These are phyloP conservation scores for Cupressus sempervirens DNA, from an alignment of 75 land plant species.

Conservation along the genomic window DNA sequence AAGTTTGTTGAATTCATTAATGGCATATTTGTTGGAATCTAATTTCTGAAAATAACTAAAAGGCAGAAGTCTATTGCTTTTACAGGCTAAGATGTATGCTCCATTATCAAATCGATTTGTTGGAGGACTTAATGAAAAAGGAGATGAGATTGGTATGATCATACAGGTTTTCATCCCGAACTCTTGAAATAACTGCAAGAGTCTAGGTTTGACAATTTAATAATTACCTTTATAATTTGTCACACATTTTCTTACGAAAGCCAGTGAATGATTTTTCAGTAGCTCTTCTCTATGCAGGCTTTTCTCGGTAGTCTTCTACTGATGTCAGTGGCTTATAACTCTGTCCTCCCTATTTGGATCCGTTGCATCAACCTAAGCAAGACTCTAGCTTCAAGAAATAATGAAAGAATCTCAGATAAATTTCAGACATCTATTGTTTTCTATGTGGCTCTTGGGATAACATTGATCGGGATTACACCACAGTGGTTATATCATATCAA, in stretches of 20 bases:
- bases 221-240: neutral
- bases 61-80: constrained; percentile 18
- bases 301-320: constrained; percentile 46
- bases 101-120: neutral
- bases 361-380: neutral
- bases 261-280: neutral
- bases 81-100: constrained; percentile 11
- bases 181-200: neutral
- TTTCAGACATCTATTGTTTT: constrained; percentile 38
- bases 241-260: neutral
- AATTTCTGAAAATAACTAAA: constrained; percentile 11
- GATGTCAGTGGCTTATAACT: constrained; percentile 40
- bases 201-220: neutral
- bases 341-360: constrained; percentile 16
- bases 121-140: constrained; percentile 13
- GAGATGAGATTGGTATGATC: constrained; percentile 49
- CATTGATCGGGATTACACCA: constrained; percentile 28
- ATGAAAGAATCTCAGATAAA: constrained; percentile 4
- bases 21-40: neutral
- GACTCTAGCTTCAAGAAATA: constrained; percentile 6
- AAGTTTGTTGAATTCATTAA: neutral
- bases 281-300: constrained; percentile 34
- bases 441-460: constrained; percentile 29
- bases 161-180: constrained; percentile 44
- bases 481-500: constrained; percentile 60